Evolutionary conservation across 2,329 filamentous ascomycete genomes (phyloP).

Genomic region (Pseudogymnoascus sp.): DNA sequence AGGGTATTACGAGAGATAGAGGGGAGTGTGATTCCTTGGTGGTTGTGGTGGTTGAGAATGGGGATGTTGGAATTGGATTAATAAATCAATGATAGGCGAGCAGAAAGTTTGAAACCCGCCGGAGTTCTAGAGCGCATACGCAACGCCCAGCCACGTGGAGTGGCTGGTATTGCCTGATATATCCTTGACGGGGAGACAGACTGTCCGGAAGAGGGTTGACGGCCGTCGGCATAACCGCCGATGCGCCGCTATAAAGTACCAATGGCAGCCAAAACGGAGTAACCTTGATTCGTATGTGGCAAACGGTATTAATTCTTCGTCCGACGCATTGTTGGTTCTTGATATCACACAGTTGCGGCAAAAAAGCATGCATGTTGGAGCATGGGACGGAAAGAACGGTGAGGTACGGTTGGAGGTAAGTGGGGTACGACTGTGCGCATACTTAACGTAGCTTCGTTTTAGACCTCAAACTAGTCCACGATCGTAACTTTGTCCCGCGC

Average conservation of each 20-base stretch:
- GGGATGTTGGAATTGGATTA: not conserved
- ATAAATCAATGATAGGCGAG: not conserved
- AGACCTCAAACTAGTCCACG: not conserved
- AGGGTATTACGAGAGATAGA: not conserved
- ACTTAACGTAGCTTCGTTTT: slow-evolving; percentile 1
- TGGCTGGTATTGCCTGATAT: not conserved
- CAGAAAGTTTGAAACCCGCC: not conserved
- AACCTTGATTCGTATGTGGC: not conserved
- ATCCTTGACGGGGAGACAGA: not conserved
- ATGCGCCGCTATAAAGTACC: not conserved
- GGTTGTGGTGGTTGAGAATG: not conserved
- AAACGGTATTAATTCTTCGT: not conserved
- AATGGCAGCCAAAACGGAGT: not conserved
- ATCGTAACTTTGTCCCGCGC: not conserved
- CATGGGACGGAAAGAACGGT: not conserved
- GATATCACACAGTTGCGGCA: not conserved
- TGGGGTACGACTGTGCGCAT: not conserved
- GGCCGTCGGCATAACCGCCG: not conserved
- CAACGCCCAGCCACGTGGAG: not conserved
- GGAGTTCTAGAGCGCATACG: not conserved
- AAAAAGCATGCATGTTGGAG: not conserved
- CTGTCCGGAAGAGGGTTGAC: not conserved
- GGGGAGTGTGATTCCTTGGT: not conserved
- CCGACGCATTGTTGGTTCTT: not conserved
- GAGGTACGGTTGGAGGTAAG: not conserved